phyloP scores from a whole-genome alignment of 2,329 filamentous ascomycete genomes.

The Cladophialophora psammophila region DNA sequence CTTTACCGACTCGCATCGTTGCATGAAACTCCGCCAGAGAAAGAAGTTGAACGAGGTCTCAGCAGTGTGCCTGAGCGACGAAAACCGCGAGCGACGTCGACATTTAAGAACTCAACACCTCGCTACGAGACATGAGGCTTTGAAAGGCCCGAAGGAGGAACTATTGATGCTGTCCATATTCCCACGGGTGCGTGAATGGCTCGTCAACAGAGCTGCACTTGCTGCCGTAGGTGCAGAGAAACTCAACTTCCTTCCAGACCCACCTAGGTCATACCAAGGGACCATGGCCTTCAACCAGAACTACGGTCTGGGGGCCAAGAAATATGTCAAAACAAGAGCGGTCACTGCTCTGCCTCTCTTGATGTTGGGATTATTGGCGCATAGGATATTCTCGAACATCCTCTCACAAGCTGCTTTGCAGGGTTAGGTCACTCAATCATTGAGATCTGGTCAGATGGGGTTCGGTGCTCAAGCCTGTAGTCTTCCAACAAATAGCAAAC shows the following conservation, averaged over 20 bases:
- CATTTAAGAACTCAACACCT: slow-evolving; percentile 1
- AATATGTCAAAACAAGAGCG: slow-evolving; percentile 15
- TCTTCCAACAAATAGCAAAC: slow-evolving; percentile 10
- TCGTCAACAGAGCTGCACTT: slow-evolving; percentile 3
- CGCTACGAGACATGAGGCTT: neutral
- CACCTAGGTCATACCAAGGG: slow-evolving; percentile 37
- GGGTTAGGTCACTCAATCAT: neutral
- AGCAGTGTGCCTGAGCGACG: slow-evolving; percentile 3
- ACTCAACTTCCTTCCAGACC: slow-evolving; percentile 44
- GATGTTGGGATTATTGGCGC: slow-evolving; percentile 6
- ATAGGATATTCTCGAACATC: slow-evolving; percentile 13
- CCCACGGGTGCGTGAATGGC: slow-evolving; percentile 4
- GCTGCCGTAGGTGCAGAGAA: slow-evolving; percentile 33
- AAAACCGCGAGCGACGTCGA: neutral
- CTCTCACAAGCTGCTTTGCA: neutral
- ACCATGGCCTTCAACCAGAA: slow-evolving; percentile 44
- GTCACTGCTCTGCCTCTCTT: slow-evolving; percentile 15
- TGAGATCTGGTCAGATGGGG: slow-evolving; percentile 1
- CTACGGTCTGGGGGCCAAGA: neutral
- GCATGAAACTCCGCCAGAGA: neutral
- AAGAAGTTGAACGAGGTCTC: slow-evolving; percentile 2
- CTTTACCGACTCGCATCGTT: slow-evolving; percentile 29
- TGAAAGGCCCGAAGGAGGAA: slow-evolving; percentile 2
- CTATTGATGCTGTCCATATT: slow-evolving; percentile 8
- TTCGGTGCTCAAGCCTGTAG: slow-evolving; percentile 5